Conservation (phyloP, 805 yeast genomes). For the Wickerhamiella kazuoi region DNA sequence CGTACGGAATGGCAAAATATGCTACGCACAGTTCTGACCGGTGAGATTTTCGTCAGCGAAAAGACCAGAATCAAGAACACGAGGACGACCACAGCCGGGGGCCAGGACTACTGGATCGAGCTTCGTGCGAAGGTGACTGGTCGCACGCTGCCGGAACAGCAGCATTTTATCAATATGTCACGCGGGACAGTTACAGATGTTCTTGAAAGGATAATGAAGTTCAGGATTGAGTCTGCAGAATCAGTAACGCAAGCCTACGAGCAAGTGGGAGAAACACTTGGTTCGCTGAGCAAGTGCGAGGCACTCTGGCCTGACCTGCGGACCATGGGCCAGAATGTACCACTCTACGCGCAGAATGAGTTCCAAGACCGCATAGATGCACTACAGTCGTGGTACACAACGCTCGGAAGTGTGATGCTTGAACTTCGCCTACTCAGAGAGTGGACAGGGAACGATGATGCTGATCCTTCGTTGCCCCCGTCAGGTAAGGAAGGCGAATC, state of each 20-base stretch:
- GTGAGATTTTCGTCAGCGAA: constrained; percentile 85
- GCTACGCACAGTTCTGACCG: constrained; percentile 77
- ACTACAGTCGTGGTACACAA: constrained; percentile 65
- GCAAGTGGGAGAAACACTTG: constrained; percentile 40
- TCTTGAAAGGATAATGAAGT: constrained; percentile 48
- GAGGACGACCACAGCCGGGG: constrained; percentile 34
- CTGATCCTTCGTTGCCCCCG: constrained; percentile 36
- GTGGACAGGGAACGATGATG: constrained; percentile 76
- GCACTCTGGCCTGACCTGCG: constrained; percentile 62
- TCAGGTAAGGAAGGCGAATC: constrained; percentile 29
- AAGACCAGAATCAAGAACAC: constrained; percentile 40
- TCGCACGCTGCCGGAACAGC: constrained; percentile 64
- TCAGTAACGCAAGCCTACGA: constrained; percentile 23
- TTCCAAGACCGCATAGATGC: constrained; percentile 57
- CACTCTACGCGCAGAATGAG: constrained; percentile 43
- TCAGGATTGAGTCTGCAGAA: constrained; percentile 29
- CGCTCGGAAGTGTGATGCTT: constrained; percentile 47
- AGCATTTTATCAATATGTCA: constrained; percentile 45
- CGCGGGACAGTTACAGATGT: constrained; percentile 58
- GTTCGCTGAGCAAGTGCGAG: constrained; percentile 47
- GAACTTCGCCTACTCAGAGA: constrained; percentile 42
- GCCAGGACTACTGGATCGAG: constrained; percentile 66
- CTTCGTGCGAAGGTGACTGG: constrained; percentile 68
- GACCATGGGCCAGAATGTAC: constrained; percentile 66
- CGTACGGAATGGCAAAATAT: constrained; percentile 92